Percentiles rank a stretch among this genome's conserved stretches.
These are phyloP conservation scores for Populus davidiana DNA, from an alignment of 345 rosid species.

Conservation along the genomic window DNA sequence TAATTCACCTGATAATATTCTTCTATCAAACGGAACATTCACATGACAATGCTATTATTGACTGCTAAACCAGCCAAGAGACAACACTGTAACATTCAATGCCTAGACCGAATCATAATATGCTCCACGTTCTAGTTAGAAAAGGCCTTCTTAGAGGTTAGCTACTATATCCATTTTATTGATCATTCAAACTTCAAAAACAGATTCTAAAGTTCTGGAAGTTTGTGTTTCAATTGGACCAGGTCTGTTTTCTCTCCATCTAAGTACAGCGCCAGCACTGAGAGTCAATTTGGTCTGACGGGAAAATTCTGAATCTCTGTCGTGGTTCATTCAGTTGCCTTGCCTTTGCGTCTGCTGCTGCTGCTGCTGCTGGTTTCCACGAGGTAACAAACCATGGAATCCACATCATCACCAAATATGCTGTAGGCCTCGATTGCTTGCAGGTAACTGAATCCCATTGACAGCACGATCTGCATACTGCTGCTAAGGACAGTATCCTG, in stretches of 20 bases:
- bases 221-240: neutral
- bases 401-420: slow-evolving; percentile 94
- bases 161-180: neutral
- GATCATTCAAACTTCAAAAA: neutral
- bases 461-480: slow-evolving; percentile 65
- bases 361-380: slow-evolving; percentile 57
- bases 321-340: slow-evolving; percentile 64
- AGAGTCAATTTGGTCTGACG: neutral
- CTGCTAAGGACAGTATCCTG: slow-evolving; percentile 56
- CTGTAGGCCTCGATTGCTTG: slow-evolving; percentile 88
- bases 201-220: neutral
- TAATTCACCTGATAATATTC: too few species aligned
- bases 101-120: neutral
- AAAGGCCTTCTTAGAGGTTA: neutral
- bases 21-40: neutral
- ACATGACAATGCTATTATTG: neutral
- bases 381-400: slow-evolving; percentile 87
- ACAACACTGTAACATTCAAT: neutral
- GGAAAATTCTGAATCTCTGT: neutral
- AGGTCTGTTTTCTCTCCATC: neutral
- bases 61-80: neutral
- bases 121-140: neutral
- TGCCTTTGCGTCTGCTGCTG: slow-evolving; percentile 75
- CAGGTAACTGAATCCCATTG: slow-evolving; percentile 93
- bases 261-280: neutral